Evolutionary conservation across 2,329 filamentous ascomycete genomes (phyloP).

Genomic region (Exophiala aquamarina): DNA sequence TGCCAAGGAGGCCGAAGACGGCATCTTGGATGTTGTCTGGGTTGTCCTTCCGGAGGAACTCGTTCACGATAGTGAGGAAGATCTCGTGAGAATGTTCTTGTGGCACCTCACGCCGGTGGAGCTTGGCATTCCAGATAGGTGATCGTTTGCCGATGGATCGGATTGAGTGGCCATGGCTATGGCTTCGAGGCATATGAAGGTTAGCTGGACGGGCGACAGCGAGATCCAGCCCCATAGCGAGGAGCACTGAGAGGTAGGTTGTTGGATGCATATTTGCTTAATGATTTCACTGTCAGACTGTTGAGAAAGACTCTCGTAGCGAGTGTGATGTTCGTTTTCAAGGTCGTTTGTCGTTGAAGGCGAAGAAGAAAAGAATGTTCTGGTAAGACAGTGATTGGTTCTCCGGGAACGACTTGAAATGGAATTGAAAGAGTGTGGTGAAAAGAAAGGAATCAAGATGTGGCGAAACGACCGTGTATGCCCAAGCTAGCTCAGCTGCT

Average conservation of each 20-base stretch:
- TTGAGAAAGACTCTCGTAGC: too few relatives aligned
- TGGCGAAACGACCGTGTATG: slow-evolving; percentile 5
- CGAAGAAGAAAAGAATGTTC: slow-evolving; percentile 1
- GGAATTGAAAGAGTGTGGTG: slow-evolving; percentile 5
- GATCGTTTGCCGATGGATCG: background rate
- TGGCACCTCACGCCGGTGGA: slow-evolving; percentile 50
- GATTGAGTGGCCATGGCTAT: background rate
- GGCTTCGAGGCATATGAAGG: slow-evolving; percentile 5
- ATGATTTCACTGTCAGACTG: background rate
- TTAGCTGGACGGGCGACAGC: slow-evolving; percentile 14
- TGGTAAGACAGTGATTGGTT: slow-evolving; percentile 12
- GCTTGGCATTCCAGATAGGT: slow-evolving; percentile 3
- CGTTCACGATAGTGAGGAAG: slow-evolving; percentile 48
- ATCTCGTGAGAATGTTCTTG: slow-evolving; percentile 58
- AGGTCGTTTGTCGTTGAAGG: slow-evolving; percentile 4
- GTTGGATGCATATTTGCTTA: slow-evolving; percentile 15
- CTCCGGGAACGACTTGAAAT: slow-evolving; percentile 20
- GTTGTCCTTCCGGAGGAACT: slow-evolving; percentile 47
- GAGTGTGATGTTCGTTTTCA: too few relatives aligned
- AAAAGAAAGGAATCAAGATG: background rate
- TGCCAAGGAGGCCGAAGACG: slow-evolving; percentile 55
- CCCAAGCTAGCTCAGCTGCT: slow-evolving; percentile 9
- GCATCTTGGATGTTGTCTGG: slow-evolving; percentile 50
- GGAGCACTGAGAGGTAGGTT: slow-evolving; percentile 14
- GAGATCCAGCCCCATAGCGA: slow-evolving; percentile 9